Conservation (phyloP, 1,139 yeast species). For the Suhomyces chickasaworum region DNA sequence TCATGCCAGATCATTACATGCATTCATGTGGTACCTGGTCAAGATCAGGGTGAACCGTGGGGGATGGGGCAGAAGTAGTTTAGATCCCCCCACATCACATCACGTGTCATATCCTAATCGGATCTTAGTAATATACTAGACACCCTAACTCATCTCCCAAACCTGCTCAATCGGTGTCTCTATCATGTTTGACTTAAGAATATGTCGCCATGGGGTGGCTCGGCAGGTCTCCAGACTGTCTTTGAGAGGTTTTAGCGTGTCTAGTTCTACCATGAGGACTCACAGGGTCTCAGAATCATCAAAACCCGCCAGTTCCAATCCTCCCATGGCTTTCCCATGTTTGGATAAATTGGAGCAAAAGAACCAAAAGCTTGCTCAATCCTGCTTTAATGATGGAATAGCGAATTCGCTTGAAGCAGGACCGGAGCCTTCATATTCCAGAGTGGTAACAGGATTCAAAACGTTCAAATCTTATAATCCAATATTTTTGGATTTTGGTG, state of each 20-base stretch:
- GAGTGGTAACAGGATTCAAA: conserved; percentile 69
- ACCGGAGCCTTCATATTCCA: conserved; percentile 84
- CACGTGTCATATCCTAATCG: conserved; percentile 14
- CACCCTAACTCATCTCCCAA: not conserved
- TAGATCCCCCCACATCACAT: conserved; percentile 1
- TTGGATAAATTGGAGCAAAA: conserved; percentile 72
- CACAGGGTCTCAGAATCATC: conserved; percentile 7
- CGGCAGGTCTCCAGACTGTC: not conserved
- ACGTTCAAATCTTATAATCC: conserved; percentile 58
- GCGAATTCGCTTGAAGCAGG: conserved; percentile 61
- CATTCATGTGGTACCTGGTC: no score
- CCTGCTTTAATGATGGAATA: conserved; percentile 21
- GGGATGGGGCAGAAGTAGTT: no score
- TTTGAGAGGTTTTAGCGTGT: not conserved
- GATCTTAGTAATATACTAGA: not conserved
- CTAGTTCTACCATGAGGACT: not conserved
- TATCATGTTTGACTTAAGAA: not conserved
- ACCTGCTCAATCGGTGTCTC: not conserved
- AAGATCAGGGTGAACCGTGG: no score
- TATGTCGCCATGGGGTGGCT: not conserved
- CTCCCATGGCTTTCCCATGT: conserved; percentile 81
- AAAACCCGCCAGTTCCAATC: conserved; percentile 42
- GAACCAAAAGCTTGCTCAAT: conserved; percentile 45
- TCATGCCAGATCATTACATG: not conserved
- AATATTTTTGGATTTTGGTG: conserved; percentile 79